These are phyloP conservation scores for Linnemannia elongata DNA, from an alignment of 192 early-diverging fungal genomes.

Conservation along the genomic window DNA sequence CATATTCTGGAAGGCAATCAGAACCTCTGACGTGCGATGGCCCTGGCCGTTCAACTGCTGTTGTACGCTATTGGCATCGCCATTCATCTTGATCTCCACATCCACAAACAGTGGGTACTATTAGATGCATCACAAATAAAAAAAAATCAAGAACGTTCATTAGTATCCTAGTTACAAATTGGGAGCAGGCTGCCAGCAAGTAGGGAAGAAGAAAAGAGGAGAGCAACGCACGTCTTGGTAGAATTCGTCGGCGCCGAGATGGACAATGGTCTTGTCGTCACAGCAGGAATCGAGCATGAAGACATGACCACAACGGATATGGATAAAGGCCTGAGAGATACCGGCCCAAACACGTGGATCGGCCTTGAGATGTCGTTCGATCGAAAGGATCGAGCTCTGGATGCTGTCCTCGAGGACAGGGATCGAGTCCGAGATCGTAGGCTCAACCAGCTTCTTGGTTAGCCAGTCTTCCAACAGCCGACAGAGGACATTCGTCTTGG, in stretches of 20 bases:
- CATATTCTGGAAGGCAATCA: slow-evolving; percentile 51
- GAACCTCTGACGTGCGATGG: slow-evolving; percentile 15
- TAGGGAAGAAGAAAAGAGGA: neutral
- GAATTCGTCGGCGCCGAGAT: slow-evolving; percentile 49
- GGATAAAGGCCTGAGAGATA: slow-evolving; percentile 53
- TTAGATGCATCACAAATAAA: neutral
- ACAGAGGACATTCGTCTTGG: slow-evolving; percentile 51
- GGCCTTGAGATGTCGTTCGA: slow-evolving; percentile 29
- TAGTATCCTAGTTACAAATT: neutral
- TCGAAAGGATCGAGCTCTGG: slow-evolving; percentile 49
- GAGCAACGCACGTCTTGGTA: slow-evolving; percentile 41
- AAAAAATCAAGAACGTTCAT: neutral
- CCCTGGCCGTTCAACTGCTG: neutral
- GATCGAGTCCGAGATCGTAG: slow-evolving; percentile 51
- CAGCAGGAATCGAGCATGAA: slow-evolving; percentile 56
- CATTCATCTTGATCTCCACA: slow-evolving; percentile 57
- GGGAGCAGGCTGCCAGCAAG: too few relatives aligned
- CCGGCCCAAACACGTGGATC: slow-evolving; percentile 47
- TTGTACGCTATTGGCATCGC: neutral
- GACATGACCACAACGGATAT: slow-evolving; percentile 55
- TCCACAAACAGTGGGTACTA: slow-evolving; percentile 57
- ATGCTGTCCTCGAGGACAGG: slow-evolving; percentile 58
- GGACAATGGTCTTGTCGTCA: slow-evolving; percentile 52
- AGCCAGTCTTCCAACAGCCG: slow-evolving; percentile 54
- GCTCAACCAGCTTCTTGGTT: slow-evolving; percentile 56